Conservation (phyloP, 2,329 filamentous ascomycete species). For the Chaetomium olivaceum region DNA sequence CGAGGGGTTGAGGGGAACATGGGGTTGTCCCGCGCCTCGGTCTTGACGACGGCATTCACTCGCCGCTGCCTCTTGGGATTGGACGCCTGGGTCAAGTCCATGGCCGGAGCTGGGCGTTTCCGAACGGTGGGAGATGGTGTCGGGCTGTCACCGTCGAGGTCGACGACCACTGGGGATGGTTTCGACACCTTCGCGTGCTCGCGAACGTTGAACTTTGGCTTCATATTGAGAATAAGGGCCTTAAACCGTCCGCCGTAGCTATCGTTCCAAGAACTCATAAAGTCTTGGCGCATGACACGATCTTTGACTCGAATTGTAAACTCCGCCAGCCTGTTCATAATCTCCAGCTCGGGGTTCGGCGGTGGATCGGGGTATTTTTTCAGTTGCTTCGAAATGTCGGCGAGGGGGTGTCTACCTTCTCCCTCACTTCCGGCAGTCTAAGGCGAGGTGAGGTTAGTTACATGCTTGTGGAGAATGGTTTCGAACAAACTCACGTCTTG, state of each 20-base stretch:
- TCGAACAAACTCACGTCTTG: conserved; percentile 45
- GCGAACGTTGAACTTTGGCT: conserved; percentile 43
- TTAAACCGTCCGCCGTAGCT: conserved; percentile 54
- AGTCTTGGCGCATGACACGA: conserved; percentile 54
- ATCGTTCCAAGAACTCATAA: conserved; percentile 47
- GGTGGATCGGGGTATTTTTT: conserved; percentile 65
- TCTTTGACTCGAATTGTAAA: conserved; percentile 58
- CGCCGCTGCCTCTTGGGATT: conserved; percentile 26
- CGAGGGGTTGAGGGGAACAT: conserved; percentile 20
- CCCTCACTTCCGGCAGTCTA: conserved; percentile 45
- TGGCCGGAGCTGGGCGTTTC: conserved; percentile 22
- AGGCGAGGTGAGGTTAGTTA: neutral
- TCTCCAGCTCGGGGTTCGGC: conserved; percentile 64
- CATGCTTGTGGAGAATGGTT: neutral
- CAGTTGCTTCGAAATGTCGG: conserved; percentile 56
- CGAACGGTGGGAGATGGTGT: conserved; percentile 12
- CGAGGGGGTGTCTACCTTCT: conserved; percentile 52
- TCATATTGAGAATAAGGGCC: conserved; percentile 46
- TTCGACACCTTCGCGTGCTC: conserved; percentile 43
- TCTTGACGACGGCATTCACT: conserved; percentile 31
- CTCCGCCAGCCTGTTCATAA: conserved; percentile 59
- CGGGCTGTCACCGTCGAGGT: conserved; percentile 36
- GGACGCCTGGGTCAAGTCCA: conserved; percentile 13
- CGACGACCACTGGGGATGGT: conserved; percentile 40
- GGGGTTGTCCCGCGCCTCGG: conserved; percentile 27